These are phyloP conservation scores for Yamadazyma pseudoaaseri DNA, from an alignment of 1,139 yeast genomes.

Conservation along the genomic window DNA sequence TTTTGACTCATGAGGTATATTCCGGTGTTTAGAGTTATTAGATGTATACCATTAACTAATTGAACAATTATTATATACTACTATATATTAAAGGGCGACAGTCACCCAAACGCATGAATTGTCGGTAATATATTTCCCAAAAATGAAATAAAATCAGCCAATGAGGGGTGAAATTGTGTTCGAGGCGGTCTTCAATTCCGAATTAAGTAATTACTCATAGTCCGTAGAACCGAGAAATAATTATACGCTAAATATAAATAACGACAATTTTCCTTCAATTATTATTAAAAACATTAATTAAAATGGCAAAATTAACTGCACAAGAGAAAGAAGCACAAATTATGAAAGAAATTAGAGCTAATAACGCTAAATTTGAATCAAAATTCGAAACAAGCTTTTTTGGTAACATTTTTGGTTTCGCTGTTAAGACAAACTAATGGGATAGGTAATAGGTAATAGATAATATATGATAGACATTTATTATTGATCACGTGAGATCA, in stretches of 20 bases:
- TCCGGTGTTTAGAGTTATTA: too few relatives aligned
- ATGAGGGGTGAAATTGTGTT: conserved; percentile 6
- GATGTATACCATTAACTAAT: too few relatives aligned
- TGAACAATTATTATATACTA: too few relatives aligned
- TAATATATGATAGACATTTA: conserved; percentile 1
- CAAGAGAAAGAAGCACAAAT: conserved; percentile 50
- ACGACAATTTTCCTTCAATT: background rate
- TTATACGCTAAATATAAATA: conserved; percentile 7
- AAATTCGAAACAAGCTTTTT: conserved; percentile 45
- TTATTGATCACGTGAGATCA: background rate
- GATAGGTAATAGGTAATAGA: too few relatives aligned
- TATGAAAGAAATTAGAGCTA: conserved; percentile 46
- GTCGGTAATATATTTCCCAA: conserved; percentile 1
- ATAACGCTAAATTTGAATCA: conserved; percentile 34
- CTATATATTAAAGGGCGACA: background rate
- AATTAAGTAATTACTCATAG: conserved; percentile 5
- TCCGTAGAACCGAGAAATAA: conserved; percentile 10
- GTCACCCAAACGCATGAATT: background rate
- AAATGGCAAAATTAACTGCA: conserved; percentile 28
- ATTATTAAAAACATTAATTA: conserved; percentile 1
- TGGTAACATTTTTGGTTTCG: conserved; percentile 44
- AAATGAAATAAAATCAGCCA: conserved; percentile 1
- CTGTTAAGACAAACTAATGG: conserved; percentile 22
- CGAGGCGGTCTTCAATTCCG: conserved; percentile 5
- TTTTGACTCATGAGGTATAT: too few relatives aligned